Base-by-base conservation (phyloP, 192 early-diverging fungal genomes). In the Podila minutissima region DNA sequence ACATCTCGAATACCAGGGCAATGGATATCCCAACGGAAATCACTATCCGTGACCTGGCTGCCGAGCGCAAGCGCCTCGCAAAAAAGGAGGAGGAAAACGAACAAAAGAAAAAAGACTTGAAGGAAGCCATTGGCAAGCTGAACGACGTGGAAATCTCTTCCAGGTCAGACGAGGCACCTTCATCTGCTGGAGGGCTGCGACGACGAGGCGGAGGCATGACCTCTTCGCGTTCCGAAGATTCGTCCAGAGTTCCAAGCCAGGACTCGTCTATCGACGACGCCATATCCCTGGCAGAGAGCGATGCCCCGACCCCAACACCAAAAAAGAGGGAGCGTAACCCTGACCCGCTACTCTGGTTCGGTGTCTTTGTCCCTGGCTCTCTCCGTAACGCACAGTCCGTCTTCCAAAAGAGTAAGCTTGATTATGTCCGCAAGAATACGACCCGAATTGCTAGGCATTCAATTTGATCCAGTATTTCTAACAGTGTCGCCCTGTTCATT, bases 311-410 rank as follows among this genome's bases (percentile, higher is more conserved):
- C n/a, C 53, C 55, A 5, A 12, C 22, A 41, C 41, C 62, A 2
- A 78, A 71, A 58, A 79, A 73, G 64, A 81, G 66, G 28, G 71
- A 72, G 35, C 70, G 77, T 13, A 81, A 81, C 15, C 71, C 71
- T 28, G 71, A 81, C 37, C 77, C 77, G 8, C 65, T 81, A 35
- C 49, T 81, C 28, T 81, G 77, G 77, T 81, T 81, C 64, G 77
- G 77, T 20, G 77, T 69, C 19, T 73, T 81, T 81, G 77, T 69
- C 13, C 77, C 77, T n/a, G 62, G 32, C 0, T 64, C 77, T n/a
- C 71, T 81, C 15, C 77, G 77, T 46, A 73, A 28, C 28, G 77
- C 77, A 51, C 77, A 81, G 32, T 37, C 66, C 15, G 26, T 53
- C 15, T 81, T 81, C 55, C 70, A 73, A 33, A 67, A 73, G 26